Evolutionary conservation across 2,329 filamentous ascomycete species (phyloP).

Genomic region (Hymenotorrendiella dingleyae): DNA sequence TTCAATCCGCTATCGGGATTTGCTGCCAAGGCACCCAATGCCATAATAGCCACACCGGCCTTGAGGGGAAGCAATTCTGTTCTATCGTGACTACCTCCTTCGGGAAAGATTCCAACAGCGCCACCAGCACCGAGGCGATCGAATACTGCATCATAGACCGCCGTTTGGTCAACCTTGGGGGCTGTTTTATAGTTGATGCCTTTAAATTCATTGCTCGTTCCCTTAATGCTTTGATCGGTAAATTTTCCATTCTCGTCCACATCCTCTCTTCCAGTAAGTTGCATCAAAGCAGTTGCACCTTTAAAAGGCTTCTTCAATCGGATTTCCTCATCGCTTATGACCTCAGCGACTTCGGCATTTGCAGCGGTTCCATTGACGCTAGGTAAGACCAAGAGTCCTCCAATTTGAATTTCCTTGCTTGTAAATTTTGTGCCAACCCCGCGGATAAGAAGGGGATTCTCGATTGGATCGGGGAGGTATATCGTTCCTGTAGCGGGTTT

Average conservation of each 20-base stretch:
- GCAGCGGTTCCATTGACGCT: conserved; percentile 71
- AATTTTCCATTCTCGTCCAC: conserved; percentile 7
- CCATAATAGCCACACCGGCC: conserved; percentile 80
- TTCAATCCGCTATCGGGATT: conserved; percentile 63
- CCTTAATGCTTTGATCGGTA: conserved; percentile 1
- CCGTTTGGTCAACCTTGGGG: conserved; percentile 87
- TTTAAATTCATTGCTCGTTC: background rate
- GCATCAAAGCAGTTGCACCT: conserved; percentile 3
- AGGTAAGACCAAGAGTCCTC: conserved; percentile 82
- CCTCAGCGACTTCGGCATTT: conserved; percentile 54
- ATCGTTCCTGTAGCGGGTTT: conserved; percentile 74
- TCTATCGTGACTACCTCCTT: conserved; percentile 92
- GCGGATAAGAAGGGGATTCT: conserved; percentile 75
- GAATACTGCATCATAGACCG: conserved; percentile 91
- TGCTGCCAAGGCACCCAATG: conserved; percentile 76
- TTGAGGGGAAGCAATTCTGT: conserved; percentile 88
- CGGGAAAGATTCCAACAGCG: conserved; percentile 93
- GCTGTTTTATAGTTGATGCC: conserved; percentile 82
- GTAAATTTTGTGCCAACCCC: conserved; percentile 81
- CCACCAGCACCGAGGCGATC: conserved; percentile 72
- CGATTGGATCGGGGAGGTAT: conserved; percentile 82
- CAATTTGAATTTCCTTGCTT: conserved; percentile 60
- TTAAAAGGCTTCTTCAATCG: conserved; percentile 11
- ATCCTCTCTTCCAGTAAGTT: conserved; percentile 9
- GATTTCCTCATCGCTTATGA: conserved; percentile 8